Evolutionary conservation across 1,284 basidiomycete genomes (phyloP), one percentile per base, ranked within the genome.

Genomic region (Abortiporus biennis): DNA sequence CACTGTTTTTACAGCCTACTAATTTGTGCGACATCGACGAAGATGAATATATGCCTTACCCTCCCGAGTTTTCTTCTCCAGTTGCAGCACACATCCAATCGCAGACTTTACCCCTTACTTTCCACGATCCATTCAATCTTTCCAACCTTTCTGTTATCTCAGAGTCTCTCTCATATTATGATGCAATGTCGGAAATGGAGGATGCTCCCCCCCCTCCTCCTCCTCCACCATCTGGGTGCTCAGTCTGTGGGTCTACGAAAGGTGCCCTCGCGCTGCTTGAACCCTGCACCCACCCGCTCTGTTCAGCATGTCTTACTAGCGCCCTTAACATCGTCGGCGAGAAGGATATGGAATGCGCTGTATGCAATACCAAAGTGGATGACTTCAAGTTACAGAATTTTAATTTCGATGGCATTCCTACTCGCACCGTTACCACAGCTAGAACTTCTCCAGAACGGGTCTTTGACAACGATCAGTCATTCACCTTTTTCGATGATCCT

Each of bases 281-380:
- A 19, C 86, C 86, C 1, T 90, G 86, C 59, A 58, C 63, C 6
- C 86, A 90, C 55, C 71, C 81, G 2, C 66, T 89, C 2, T 90
- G 86, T 56, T 83, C 85, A 2, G 72, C 73, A 4, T 90, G 87
- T 55, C 68, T 90, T 43, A 89, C 87, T 1, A 86, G 84, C 41
- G 82, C 85, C 3, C 66, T 90, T 42, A 89, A 90, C 51, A 88
- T 89, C 43, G 85, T 88, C 17, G 85, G 85, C 6, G 86, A 89
- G 59, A 89, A 88, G 58, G 81, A 84, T 48, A 86, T 89, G 77
- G 75, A 80, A 46, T 89, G 85, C 47, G 80, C 83, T 11, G 80
- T 85, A 34, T 89, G 85, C 61, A 78, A 79, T 49, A 62, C 61
- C 27, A 72, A 75, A 34, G 84, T 89, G 20, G 68, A 68, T 24